A percentile compares a stretch with the other conserved stretches of the same genome.
phyloP scores from a whole-genome alignment of 768 basidiomycete species.

The Rhodotorula kratochvilovae region DNA sequence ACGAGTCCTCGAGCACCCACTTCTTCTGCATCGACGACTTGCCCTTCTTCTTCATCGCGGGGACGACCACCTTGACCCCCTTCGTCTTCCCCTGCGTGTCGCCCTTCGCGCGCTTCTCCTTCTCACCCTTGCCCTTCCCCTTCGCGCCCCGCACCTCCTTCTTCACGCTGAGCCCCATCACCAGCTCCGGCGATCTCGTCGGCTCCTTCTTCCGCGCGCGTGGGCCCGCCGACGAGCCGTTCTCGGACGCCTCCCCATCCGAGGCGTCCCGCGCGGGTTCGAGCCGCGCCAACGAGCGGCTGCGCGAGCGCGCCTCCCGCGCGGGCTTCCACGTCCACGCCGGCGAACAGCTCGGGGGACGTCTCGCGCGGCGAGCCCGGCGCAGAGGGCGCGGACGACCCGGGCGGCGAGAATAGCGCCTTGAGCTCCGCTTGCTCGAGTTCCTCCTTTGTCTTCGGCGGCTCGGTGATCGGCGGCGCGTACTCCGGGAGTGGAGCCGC shows the following conservation, averaged over 20 bases:
- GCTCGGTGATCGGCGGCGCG: too few relatives aligned
- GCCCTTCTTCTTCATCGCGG: not conserved
- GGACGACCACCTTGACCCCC: not conserved
- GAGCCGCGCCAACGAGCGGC: too few relatives aligned
- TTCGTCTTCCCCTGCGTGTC: not conserved
- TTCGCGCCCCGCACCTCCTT: not conserved
- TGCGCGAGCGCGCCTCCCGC: too few relatives aligned
- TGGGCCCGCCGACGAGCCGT: too few relatives aligned
- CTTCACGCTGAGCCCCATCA: too few relatives aligned
- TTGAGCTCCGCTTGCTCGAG: not conserved
- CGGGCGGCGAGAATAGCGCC: not conserved
- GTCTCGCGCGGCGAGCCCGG: too few relatives aligned
- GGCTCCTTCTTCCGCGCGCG: not conserved
- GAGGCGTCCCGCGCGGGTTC: too few relatives aligned
- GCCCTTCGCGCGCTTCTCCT: too few relatives aligned
- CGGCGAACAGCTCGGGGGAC: not conserved
- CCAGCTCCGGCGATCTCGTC: not conserved
- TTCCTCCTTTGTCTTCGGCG: not conserved
- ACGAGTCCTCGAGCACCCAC: not conserved
- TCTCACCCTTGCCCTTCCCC: not conserved
- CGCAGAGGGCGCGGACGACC: not conserved
- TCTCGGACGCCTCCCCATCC: too few relatives aligned
- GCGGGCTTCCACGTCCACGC: not conserved
- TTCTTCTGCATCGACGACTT: not conserved
- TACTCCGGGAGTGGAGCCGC: too few relatives aligned